Evolutionary conservation across 2,329 filamentous ascomycete species (phyloP), one percentile per base, ranked within the genome.

Genomic region (Ophiostoma himal-ulmi): DNA sequence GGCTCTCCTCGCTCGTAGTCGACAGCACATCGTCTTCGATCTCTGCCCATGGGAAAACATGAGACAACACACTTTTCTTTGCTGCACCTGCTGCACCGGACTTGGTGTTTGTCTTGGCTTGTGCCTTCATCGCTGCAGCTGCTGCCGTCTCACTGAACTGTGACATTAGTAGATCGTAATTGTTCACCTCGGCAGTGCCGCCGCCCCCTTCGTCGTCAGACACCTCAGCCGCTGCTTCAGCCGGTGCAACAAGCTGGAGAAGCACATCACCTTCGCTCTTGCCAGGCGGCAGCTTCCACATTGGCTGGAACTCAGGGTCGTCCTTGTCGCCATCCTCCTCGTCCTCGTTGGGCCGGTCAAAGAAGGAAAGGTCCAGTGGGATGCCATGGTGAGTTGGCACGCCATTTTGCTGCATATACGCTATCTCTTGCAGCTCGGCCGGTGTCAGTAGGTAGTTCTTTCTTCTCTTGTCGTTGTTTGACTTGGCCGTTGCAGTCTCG

Each of bases 381-480:
- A 73, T 74, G 8, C 79, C 79, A 5, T 76, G 77, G 68, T 79
- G 78, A 5, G 78, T 74, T 6, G 78, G 68, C 34, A 76, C 75
- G 0, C 78, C 78, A 54, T 77, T 73, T 4, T 74, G 76, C 37
- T 73, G 73, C 3, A 71, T 74, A 57, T 75, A 77, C 17, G 75
- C 75, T 70, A 76, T 76, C 4, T 70, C 69, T 36, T 68, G 48
- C 5, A 76, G 68, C 7, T 76, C 73, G 2, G 69, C 67, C 6
- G 71, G 65, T 0, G 52, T 67, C 22, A 74, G 60, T 4, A 72
- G 3, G 30, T 41, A 44, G 44, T 34, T 34, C 1, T n/a, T 20
- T 10, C n/a, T 37, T 6, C 17, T 14, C 20, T n/a, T n/a, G 7
- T 14, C 48, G 17, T 7, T 17, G 10, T 39, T 39, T 20, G 44